Conservation (phyloP, 805 yeast genomes). For the Kodamaea nitidulidarum region DNA sequence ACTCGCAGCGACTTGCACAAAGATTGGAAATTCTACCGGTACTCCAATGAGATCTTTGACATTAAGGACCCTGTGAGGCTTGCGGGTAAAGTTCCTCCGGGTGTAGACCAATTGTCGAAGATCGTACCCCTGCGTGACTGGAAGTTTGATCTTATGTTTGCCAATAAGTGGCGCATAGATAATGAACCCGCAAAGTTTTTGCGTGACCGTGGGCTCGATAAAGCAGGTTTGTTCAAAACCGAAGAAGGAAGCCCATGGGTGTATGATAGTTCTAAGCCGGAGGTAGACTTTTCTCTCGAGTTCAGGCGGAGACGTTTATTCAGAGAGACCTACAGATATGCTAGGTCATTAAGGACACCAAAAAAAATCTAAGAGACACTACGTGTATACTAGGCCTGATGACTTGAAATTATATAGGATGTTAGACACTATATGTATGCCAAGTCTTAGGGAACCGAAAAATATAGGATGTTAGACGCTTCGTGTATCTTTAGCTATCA, state of each 20-base stretch:
- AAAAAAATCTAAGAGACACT: conserved; percentile 3
- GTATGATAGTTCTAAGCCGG: conserved; percentile 23
- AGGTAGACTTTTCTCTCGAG: conserved; percentile 33
- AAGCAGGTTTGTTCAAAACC: conserved; percentile 20
- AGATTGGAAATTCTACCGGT: conserved; percentile 60
- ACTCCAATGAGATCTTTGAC: conserved; percentile 54
- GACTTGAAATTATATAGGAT: no score
- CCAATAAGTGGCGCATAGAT: conserved; percentile 65
- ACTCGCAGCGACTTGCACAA: conserved; percentile 56
- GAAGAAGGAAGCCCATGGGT: conserved; percentile 48
- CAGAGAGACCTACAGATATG: conserved; percentile 41
- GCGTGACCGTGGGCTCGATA: conserved; percentile 33
- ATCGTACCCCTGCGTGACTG: conserved; percentile 70
- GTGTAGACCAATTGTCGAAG: conserved; percentile 50
- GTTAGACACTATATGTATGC: no score
- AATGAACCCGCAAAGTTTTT: conserved; percentile 50
- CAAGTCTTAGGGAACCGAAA: no score
- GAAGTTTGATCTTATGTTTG: conserved; percentile 55
- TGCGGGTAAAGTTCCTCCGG: conserved; percentile 58
- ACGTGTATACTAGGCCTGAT: no score
- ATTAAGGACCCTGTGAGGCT: conserved; percentile 36
- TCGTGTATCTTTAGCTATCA: no score
- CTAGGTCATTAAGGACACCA: conserved; percentile 8
- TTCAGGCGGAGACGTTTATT: conserved; percentile 57
- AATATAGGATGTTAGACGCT: no score